Conservation (phyloP, 2,329 filamentous ascomycete genomes). For the Fusarium sp. region DNA sequence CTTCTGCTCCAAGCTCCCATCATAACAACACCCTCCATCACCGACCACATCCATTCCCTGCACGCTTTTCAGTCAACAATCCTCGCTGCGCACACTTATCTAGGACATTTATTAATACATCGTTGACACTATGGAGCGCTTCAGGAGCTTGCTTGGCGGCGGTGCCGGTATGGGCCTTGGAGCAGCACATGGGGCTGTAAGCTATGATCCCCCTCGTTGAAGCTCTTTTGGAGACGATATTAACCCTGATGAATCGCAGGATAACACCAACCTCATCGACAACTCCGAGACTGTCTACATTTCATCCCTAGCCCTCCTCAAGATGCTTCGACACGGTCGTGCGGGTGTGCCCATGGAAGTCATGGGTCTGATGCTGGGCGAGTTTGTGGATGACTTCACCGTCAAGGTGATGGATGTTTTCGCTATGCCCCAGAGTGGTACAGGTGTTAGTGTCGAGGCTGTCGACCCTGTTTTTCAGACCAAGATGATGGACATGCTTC, state of each 20-base stretch:
- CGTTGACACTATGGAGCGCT: conserved; percentile 79
- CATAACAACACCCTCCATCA: conserved; percentile 35
- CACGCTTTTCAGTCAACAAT: conserved; percentile 4
- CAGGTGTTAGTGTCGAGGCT: conserved; percentile 96
- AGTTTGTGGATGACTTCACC: conserved; percentile 99
- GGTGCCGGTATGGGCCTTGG: conserved; percentile 72
- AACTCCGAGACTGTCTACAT: conserved; percentile 99
- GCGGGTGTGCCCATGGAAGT: conserved; percentile 99
- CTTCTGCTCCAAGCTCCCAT: conserved; percentile 42
- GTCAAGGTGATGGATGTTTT: conserved; percentile 98
- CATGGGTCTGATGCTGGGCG: conserved; percentile 98
- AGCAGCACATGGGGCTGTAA: conserved; percentile 55
- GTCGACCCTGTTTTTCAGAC: conserved; percentile 99
- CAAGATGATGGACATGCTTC: conserved; percentile 99
- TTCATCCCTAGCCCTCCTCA: conserved; percentile 93
- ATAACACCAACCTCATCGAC: conserved; percentile 91
- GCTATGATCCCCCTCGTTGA: conserved; percentile 36
- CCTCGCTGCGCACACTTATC: neutral
- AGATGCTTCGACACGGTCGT: conserved; percentile 98
- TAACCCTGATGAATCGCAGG: conserved; percentile 62
- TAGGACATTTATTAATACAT: conserved; percentile 16
- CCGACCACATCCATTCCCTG: conserved; percentile 22
- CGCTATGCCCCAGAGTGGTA: conserved; percentile 98
- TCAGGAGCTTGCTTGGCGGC: conserved; percentile 88
- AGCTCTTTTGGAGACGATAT: conserved; percentile 20